Evolutionary conservation across 768 basidiomycete genomes (phyloP).

Genomic region (Boletus pseudopeckii): DNA sequence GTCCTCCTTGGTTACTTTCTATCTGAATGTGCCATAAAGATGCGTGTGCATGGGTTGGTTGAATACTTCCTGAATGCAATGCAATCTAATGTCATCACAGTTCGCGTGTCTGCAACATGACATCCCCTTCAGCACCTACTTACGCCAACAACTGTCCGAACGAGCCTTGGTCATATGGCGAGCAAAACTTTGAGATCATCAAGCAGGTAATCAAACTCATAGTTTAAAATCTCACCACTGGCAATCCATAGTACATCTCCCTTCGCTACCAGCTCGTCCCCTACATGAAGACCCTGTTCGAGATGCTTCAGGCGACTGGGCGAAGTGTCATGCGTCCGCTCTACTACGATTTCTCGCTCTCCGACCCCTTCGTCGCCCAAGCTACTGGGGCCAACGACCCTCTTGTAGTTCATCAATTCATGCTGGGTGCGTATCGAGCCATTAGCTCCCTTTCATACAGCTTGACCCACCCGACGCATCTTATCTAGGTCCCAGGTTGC

Average conservation of each 20-base stretch:
- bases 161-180: slow-evolving; percentile 37
- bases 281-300: slow-evolving; percentile 13
- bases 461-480: background rate
- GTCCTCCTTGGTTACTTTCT: too few relatives aligned
- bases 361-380: slow-evolving; percentile 22
- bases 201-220: slow-evolving; percentile 24
- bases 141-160: background rate
- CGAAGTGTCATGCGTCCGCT: slow-evolving; percentile 33
- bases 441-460: background rate
- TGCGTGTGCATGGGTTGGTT: background rate
- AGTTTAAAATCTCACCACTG: background rate
- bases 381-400: slow-evolving; percentile 28
- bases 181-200: slow-evolving; percentile 29
- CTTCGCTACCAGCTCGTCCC: slow-evolving; percentile 36
- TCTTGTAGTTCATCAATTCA: slow-evolving; percentile 31
- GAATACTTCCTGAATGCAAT: background rate
- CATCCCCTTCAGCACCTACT: background rate
- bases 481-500: slow-evolving; percentile 29
- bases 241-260: slow-evolving; percentile 30
- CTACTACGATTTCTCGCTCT: slow-evolving; percentile 33
- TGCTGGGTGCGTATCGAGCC: slow-evolving; percentile 26
- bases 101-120: slow-evolving; percentile 2
- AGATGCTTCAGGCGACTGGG: slow-evolving; percentile 31
- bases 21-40: background rate
- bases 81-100: background rate